phyloP scores from a whole-genome alignment of 2,329 filamentous ascomycete species.

The Neospermospora avenae region DNA sequence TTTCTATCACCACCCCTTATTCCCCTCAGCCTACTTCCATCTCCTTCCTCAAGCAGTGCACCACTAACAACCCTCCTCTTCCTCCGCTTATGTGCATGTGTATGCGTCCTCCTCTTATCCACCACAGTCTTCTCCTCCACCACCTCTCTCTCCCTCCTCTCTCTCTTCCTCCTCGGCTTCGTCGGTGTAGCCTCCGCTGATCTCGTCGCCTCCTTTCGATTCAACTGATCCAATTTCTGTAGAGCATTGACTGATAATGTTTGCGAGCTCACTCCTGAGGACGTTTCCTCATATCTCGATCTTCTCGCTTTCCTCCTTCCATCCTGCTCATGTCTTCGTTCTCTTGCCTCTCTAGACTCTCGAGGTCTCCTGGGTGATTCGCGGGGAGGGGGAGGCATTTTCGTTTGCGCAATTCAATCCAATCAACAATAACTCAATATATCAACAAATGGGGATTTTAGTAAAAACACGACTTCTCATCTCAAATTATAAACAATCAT shows the following conservation, averaged over 20 bases:
- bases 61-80: conserved; percentile 66
- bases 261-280: conserved; percentile 30
- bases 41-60: conserved; percentile 65
- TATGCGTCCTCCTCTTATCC: conserved; percentile 29
- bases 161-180: conserved; percentile 26
- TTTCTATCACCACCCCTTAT: conserved; percentile 44
- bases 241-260: conserved; percentile 34
- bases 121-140: conserved; percentile 29
- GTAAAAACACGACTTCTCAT: background rate
- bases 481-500: conserved; percentile 4
- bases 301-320: conserved; percentile 24
- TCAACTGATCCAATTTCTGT: conserved; percentile 32
- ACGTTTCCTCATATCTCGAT: conserved; percentile 20
- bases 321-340: conserved; percentile 24
- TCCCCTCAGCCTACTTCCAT: conserved; percentile 49
- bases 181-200: conserved; percentile 24
- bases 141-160: conserved; percentile 24
- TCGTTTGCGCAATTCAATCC: background rate
- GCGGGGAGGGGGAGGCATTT: conserved; percentile 27
- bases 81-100: conserved; percentile 31
- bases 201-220: conserved; percentile 25
- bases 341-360: conserved; percentile 21
- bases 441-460: background rate
- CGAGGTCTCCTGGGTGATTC: conserved; percentile 22
- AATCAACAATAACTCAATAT: background rate